phyloP scores from a whole-genome alignment of 192 early-diverging fungal species.

The Backusella westeae region DNA sequence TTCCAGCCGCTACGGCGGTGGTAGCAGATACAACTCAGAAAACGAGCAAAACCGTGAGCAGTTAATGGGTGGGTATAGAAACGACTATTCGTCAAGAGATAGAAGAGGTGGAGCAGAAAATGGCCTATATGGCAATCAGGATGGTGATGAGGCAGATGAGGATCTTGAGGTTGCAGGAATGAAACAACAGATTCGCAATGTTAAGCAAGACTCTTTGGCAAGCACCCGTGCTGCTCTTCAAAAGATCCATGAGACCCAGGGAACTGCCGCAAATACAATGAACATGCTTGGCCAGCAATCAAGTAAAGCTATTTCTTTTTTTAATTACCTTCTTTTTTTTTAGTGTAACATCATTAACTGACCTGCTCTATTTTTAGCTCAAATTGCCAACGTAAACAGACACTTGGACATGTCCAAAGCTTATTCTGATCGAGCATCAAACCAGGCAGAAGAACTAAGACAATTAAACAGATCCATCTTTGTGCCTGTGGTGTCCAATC shows the following conservation, averaged over 20 bases:
- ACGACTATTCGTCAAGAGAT: slow-evolving; percentile 6
- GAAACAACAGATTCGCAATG: slow-evolving; percentile 57
- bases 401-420: slow-evolving; percentile 63
- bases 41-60: slow-evolving; percentile 2
- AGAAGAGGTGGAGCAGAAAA: neutral
- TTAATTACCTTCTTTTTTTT: neutral
- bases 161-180: slow-evolving; percentile 64
- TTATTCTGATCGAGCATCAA: slow-evolving; percentile 52
- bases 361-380: slow-evolving; percentile 25
- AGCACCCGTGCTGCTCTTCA: slow-evolving; percentile 65
- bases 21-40: slow-evolving; percentile 11
- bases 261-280: slow-evolving; percentile 58
- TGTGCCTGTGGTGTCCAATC: slow-evolving; percentile 64
- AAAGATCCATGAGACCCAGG: slow-evolving; percentile 60
- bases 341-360: slow-evolving; percentile 4
- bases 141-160: slow-evolving; percentile 45
- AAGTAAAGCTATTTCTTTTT: slow-evolving; percentile 28
- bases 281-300: slow-evolving; percentile 65
- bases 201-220: slow-evolving; percentile 64
- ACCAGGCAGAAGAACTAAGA: slow-evolving; percentile 56
- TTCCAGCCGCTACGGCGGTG: slow-evolving; percentile 2
- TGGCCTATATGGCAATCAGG: neutral
- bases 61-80: slow-evolving; percentile 5
- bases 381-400: slow-evolving; percentile 54
- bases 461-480: slow-evolving; percentile 76